Base-by-base conservation (phyloP, 2,329 filamentous ascomycete genomes). In the Nemania serpens region DNA sequence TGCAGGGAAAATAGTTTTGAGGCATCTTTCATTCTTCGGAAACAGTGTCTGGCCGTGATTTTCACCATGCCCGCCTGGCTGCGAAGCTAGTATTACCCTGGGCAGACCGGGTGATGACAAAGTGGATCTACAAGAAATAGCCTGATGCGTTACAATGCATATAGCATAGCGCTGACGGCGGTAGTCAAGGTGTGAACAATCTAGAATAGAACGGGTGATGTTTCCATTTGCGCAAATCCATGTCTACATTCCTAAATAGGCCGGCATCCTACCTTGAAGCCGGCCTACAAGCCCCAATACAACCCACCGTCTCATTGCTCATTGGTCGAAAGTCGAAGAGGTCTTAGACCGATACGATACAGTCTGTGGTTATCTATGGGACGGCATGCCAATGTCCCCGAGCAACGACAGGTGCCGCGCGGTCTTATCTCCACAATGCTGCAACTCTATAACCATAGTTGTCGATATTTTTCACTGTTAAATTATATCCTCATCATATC, bases 171-270 rank as follows among this genome's bases (percentile, higher is more conserved):
- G 51, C 46, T 20, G 51, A 29, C 17, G 18, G 17, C 47, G 41
- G 52, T 13, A 59, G 37, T 52, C 55, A 37, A 34, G 18, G 34
- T 34, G 17, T 58, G 34, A 45, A 49, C 49, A 43, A 49, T 48
- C 17, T 6, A 17, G 20, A 33, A 46, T 34, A 58, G 22, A 34
- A 53, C n/a, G 22, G 25, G 25, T 39, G 37, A 43, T 41, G 29
- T 20, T 20, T n/a, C 25, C 42, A 15, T 2, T 56, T 34, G 37
- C 43, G 45, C 50, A 37, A n/a, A 42, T 15, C 18, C 49, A 37
- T 49, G 50, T 49, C 34, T 53, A 61, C 49, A 50, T 61, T 54
- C 59, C 59, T 54, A 55, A 61, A 57, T 10, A 20, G 53, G 59
- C 3, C 20, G 17, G 36, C 13, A 36, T 55, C 37, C 37, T 39